These are phyloP conservation scores for Adansonia madagascariensis DNA, from an alignment of 441 rosid genomes.

Conservation along the genomic window DNA sequence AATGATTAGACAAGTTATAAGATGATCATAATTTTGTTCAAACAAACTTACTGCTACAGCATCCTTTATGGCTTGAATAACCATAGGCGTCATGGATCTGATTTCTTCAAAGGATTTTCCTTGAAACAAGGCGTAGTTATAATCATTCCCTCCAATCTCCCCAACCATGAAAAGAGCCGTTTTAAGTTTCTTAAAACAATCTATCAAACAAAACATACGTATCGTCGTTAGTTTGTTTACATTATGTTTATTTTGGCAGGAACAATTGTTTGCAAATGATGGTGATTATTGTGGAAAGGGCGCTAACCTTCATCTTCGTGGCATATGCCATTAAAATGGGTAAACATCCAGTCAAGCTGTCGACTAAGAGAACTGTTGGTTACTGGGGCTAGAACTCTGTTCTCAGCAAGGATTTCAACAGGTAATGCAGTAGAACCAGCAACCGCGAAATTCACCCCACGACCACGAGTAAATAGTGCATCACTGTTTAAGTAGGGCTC, in stretches of 20 bases:
- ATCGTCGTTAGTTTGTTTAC: too few relatives aligned
- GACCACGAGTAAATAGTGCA: not conserved
- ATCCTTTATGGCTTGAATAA: conserved; percentile 42
- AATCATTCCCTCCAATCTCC: conserved; percentile 56
- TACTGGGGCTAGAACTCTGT: not conserved
- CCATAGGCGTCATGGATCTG: conserved; percentile 40
- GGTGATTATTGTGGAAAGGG: not conserved
- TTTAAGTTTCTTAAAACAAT: conserved; percentile 18
- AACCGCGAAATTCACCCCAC: too few relatives aligned
- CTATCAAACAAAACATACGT: not conserved
- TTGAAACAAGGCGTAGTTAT: conserved; percentile 43
- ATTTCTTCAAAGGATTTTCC: conserved; percentile 37
- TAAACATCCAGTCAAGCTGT: conserved; percentile 34
- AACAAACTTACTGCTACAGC: conserved; percentile 1
- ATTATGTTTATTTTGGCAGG: not conserved
- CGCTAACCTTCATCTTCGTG: conserved; percentile 19
- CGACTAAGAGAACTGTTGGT: conserved; percentile 29
- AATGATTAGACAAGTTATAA: not conserved
- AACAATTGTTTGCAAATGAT: too few relatives aligned
- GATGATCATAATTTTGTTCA: not conserved
- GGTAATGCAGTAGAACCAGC: too few relatives aligned
- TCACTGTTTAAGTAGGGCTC: conserved; percentile 29
- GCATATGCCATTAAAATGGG: conserved; percentile 31
- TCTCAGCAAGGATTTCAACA: not conserved
- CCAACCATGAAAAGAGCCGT: conserved; percentile 48